These are phyloP conservation scores for Huntiella omanensis DNA, from an alignment of 2,329 filamentous ascomycete species.

Conservation along the genomic window DNA sequence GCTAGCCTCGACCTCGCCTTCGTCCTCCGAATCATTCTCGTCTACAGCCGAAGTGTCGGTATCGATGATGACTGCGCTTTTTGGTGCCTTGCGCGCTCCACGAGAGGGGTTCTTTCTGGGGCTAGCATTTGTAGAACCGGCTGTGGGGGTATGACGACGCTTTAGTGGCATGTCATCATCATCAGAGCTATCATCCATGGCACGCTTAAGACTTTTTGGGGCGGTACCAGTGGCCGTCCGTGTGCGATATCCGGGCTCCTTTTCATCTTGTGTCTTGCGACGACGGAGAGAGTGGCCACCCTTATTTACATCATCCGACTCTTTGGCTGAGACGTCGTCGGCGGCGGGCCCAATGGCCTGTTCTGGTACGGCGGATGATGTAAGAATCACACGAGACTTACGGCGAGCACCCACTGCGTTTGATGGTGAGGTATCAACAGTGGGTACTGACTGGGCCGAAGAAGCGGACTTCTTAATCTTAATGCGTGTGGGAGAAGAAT, in stretches of 20 bases:
- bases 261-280: slow-evolving; percentile 38
- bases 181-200: slow-evolving; percentile 3
- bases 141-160: slow-evolving; percentile 1
- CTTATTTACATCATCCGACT: slow-evolving; percentile 18
- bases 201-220: slow-evolving; percentile 8
- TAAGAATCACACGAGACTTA: background rate
- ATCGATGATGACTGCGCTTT: slow-evolving; percentile 3
- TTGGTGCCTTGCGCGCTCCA: slow-evolving; percentile 6
- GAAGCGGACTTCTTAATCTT: background rate
- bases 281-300: slow-evolving; percentile 40
- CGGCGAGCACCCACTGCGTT: background rate
- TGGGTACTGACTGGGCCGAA: slow-evolving; percentile 4
- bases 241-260: slow-evolving; percentile 20
- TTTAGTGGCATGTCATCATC: slow-evolving; percentile 4
- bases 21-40: background rate
- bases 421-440: slow-evolving; percentile 2
- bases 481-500: too few species aligned
- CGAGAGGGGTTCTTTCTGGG: slow-evolving; percentile 9
- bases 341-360: background rate
- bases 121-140: background rate
- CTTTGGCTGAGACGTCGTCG: background rate
- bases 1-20: background rate
- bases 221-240: slow-evolving; percentile 6
- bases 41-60: slow-evolving; percentile 3
- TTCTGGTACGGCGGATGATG: background rate